phyloP scores from a whole-genome alignment of 108 stramenopile species.

The Aurantiochytrium sp. region DNA sequence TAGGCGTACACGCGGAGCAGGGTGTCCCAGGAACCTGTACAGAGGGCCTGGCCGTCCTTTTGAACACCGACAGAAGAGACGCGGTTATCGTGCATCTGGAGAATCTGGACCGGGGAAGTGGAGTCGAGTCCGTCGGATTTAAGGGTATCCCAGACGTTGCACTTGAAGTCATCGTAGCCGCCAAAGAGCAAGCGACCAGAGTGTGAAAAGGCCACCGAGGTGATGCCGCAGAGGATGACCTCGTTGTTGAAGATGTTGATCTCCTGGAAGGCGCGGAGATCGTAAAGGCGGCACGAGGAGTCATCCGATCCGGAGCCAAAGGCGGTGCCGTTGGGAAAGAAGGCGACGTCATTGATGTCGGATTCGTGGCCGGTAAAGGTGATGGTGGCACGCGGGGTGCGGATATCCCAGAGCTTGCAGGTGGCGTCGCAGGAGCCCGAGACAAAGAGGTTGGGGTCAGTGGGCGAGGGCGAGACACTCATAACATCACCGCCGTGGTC shows the following conservation, averaged over 20 bases:
- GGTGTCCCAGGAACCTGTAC: constrained; percentile 97
- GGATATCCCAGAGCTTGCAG: constrained; percentile 94
- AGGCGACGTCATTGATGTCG: constrained; percentile 91
- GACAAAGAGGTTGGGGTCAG: constrained; percentile 74
- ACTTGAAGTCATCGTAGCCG: constrained; percentile 59
- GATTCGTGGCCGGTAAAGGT: constrained; percentile 87
- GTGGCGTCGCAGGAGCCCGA: constrained; percentile 88
- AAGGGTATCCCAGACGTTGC: constrained; percentile 50
- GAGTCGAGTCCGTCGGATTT: constrained; percentile 33
- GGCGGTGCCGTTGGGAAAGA: constrained; percentile 81
- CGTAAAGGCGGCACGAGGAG: constrained; percentile 81
- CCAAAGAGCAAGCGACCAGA: constrained; percentile 41
- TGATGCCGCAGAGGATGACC: constrained; percentile 25
- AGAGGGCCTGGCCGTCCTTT: constrained; percentile 77
- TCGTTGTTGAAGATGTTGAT: constrained; percentile 76
- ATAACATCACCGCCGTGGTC: constrained; percentile 95
- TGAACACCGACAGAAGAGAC: constrained; percentile 89
- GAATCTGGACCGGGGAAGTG: constrained; percentile 47
- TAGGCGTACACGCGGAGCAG: constrained; percentile 77
- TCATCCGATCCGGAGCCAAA: constrained; percentile 94
- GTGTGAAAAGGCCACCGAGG: constrained; percentile 19
- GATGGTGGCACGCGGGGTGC: constrained; percentile 25
- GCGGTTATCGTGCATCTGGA: constrained; percentile 79
- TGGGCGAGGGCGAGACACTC: constrained; percentile 68
- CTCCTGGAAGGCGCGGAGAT: constrained; percentile 81